Conservation (phyloP, 352 stramenopile species). For the Phytophthora brassicae region DNA sequence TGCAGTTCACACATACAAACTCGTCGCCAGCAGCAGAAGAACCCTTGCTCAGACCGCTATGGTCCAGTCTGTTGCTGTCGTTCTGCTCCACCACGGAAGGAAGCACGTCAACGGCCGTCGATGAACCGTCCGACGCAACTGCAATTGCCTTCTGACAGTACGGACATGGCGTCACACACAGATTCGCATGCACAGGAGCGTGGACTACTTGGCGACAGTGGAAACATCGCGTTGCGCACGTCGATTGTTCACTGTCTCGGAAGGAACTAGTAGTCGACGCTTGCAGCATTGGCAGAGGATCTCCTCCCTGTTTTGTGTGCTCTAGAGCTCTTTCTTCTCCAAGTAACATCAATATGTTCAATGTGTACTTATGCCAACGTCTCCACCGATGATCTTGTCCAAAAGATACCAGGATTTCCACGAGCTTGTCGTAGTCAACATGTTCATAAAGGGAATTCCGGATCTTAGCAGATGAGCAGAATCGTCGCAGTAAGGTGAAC, state of each 20-base stretch:
- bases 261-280: constrained; percentile 15
- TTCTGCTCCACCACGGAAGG: constrained; percentile 32
- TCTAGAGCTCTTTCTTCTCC: constrained; percentile 49
- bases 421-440: constrained; percentile 42
- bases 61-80: constrained; percentile 7
- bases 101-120: constrained; percentile 28
- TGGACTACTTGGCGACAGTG: constrained; percentile 60
- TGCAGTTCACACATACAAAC: constrained; percentile 66
- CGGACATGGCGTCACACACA: constrained; percentile 37
- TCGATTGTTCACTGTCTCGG: constrained; percentile 21
- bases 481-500: constrained; percentile 44
- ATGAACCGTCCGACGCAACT: constrained; percentile 35
- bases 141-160: constrained; percentile 50
- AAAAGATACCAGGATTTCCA: constrained; percentile 43
- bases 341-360: constrained; percentile 48
- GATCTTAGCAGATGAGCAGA: constrained; percentile 39
- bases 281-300: constrained; percentile 18
- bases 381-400: constrained; percentile 35
- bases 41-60: background rate
- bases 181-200: constrained; percentile 33
- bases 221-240: constrained; percentile 49
- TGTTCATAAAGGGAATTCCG: constrained; percentile 48
- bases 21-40: constrained; percentile 16
- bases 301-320: constrained; percentile 25
- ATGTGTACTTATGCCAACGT: constrained; percentile 37